Evolutionary conservation across 306 rosid genomes (phyloP).

Genomic region (Carpinus fangiana): DNA sequence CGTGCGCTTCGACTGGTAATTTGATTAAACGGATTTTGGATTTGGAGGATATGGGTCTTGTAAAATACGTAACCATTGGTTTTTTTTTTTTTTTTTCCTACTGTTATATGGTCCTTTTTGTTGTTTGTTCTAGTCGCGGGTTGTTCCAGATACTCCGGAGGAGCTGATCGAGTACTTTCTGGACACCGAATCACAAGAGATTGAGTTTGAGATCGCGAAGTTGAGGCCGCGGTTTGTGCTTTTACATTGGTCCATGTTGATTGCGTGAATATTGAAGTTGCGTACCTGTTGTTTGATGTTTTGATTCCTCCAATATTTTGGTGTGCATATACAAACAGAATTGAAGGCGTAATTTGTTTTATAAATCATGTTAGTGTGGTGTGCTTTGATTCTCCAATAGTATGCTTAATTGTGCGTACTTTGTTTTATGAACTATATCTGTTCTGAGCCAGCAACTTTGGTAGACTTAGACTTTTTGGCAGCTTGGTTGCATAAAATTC

Average conservation of each 20-base stretch:
- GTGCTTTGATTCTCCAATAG: not conserved
- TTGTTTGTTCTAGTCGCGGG: conserved; percentile 52
- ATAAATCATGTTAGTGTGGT: not conserved
- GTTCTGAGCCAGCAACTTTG: not conserved
- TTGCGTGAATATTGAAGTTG: not conserved
- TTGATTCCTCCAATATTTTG: not conserved
- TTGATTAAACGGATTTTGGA: not conserved
- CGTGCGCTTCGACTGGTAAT: conserved; percentile 60
- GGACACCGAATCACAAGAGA: conserved; percentile 89
- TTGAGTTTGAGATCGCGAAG: conserved; percentile 84
- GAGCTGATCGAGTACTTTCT: conserved; percentile 78
- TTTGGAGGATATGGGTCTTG: not conserved
- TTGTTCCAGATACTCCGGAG: conserved; percentile 54
- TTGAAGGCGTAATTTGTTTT: not conserved
- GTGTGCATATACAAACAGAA: not conserved
- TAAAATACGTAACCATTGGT: not conserved
- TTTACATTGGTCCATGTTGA: not conserved
- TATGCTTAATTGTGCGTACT: not conserved
- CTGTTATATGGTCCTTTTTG: not conserved
- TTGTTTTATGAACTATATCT: not conserved
- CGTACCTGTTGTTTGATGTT: not conserved
- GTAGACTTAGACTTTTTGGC: not conserved
- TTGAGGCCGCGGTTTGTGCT: conserved; percentile 60
- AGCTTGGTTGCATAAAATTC: not conserved
- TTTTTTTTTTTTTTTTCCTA: not conserved